A percentile compares a stretch with the other conserved stretches of the same genome.
Conservation (phyloP, 192 early-diverging fungal species). For the Coemansia sp. region DNA sequence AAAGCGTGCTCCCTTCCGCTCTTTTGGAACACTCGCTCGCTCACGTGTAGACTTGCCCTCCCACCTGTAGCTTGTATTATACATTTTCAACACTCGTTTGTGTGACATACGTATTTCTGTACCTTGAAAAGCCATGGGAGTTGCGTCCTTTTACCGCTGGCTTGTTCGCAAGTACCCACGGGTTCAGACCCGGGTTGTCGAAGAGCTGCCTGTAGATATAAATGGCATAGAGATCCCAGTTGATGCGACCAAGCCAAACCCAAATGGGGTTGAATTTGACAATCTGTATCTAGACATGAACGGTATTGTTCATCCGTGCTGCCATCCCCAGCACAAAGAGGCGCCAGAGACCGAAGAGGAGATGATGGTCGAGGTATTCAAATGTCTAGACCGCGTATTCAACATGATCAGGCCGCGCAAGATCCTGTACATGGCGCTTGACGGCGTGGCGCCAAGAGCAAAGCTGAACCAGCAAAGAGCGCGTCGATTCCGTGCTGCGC, state of each 20-base stretch:
- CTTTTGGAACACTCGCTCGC: not conserved
- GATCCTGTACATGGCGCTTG: slow-evolving; percentile 96
- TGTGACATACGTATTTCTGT: not conserved
- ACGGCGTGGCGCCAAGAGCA: slow-evolving; percentile 98
- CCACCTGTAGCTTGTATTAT: not conserved
- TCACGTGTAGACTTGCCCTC: not conserved
- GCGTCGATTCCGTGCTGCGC: slow-evolving; percentile 92
- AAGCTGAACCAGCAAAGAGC: slow-evolving; percentile 99
- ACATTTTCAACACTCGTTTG: not conserved
- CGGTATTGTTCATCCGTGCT: slow-evolving; percentile 87
- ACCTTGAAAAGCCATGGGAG: slow-evolving; percentile 59
- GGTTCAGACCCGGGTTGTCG: slow-evolving; percentile 65
- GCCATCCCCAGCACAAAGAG: slow-evolving; percentile 63
- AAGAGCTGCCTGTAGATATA: slow-evolving; percentile 62
- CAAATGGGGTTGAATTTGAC: slow-evolving; percentile 89
- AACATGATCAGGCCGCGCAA: slow-evolving; percentile 90
- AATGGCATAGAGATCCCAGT: slow-evolving; percentile 80
- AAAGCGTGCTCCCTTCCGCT: not conserved
- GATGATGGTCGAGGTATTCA: slow-evolving; percentile 96
- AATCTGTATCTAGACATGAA: slow-evolving; percentile 99
- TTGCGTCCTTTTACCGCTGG: slow-evolving; percentile 81
- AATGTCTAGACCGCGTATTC: slow-evolving; percentile 94
- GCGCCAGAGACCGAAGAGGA: slow-evolving; percentile 81
- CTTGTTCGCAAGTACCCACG: slow-evolving; percentile 73
- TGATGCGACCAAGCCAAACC: slow-evolving; percentile 85